Evolutionary conservation across 331 rosid species (phyloP).

Genomic region (Malus hybrid): DNA sequence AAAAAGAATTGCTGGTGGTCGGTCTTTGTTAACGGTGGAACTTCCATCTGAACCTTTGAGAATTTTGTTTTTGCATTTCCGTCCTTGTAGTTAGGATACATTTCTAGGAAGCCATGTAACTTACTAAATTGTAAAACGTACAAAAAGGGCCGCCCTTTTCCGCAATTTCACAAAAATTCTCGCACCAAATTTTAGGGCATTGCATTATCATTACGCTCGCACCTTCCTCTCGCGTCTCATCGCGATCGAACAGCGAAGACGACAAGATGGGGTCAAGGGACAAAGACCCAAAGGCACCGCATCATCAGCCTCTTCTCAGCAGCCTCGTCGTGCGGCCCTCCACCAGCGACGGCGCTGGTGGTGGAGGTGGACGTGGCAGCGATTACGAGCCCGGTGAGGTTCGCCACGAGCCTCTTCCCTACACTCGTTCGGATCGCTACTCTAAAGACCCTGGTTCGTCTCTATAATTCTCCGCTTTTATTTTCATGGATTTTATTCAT

Average conservation of each 20-base stretch:
- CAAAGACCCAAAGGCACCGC: constrained; percentile 48
- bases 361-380: constrained; percentile 24
- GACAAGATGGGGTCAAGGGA: constrained; percentile 54
- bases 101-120: background rate
- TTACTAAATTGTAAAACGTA: background rate
- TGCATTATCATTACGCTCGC: background rate
- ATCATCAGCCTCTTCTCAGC: constrained; percentile 75
- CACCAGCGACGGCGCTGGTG: constrained; percentile 41
- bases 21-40: background rate
- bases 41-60: background rate
- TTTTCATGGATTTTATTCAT: background rate
- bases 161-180: background rate
- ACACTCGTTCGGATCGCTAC: constrained; percentile 62
- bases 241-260: background rate
- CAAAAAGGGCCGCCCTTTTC: background rate
- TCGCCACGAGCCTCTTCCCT: constrained; percentile 52
- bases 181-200: background rate
- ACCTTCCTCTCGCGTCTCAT: background rate
- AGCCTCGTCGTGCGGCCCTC: constrained; percentile 92
- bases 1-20: background rate
- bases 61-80: background rate
- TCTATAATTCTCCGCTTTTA: background rate
- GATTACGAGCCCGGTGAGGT: constrained; percentile 77
- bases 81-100: background rate
- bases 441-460: constrained; percentile 65